Base-by-base conservation (phyloP, 768 basidiomycete species). In the Mycena haematopus region DNA sequence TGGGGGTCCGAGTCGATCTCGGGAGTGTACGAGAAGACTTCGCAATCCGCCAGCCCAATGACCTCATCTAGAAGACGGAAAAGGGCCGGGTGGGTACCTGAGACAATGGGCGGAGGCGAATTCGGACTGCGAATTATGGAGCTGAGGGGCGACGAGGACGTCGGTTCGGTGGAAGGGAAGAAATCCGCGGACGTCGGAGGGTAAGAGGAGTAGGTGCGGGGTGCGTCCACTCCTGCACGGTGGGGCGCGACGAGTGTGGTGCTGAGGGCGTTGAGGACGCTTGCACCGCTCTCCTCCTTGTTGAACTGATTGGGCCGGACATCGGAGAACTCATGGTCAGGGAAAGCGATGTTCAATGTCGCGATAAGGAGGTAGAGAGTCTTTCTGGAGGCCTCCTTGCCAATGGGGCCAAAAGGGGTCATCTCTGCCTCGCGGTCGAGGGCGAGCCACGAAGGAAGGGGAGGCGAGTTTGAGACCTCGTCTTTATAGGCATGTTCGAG, bases 241-340 rank as follows among this genome's bases (percentile, higher is more conserved):
- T 86, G 87, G 3, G 90, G 91, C 24, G 89, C 86, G 46, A 91
- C 79, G 25, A 96, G 82, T 24, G 94, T 93, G 60, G 87, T 91
- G 76, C 91, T 92, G 63, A 96, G 86, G 2, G 92, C 86, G 71
- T 92, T 91, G 61, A 96, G 86, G 45, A 96, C 92, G 73, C 78
- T 83, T 3, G 92, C 91, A 40, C 80, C 88, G 75, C 85, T 84
- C 75, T 92, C 87, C 75, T 96, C 93, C 60, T 89, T 89, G 72
- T 84, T 87, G 76, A 99, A 99, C 69, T 96, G 91, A 11, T 89
- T 89, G 0, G 95, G 92, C 27, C 91, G 86, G 54, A 97, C 90
- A 74, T 93, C 90, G 8, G 93, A 92, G 80, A 99, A 99, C 72
- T 98, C 96, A 79, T 98, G 86, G 84, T 99, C 96, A 2, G 96